Evolutionary conservation across 2,329 filamentous ascomycete species (phyloP).

Genomic region (Magnaporthiopsis poae): DNA sequence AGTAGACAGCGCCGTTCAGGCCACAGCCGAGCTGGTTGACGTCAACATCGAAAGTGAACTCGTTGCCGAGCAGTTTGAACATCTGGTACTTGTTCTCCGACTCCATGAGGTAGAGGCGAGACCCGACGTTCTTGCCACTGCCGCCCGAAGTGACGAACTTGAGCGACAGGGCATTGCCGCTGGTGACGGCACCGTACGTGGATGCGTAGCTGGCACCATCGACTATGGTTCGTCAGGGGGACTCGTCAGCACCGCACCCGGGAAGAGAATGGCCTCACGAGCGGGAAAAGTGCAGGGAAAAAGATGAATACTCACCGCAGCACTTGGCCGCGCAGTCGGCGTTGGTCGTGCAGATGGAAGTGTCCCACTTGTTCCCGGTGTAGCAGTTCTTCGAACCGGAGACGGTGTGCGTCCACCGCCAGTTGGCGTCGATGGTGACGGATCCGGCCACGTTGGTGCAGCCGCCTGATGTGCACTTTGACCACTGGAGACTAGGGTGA

Average conservation of each 20-base stretch:
- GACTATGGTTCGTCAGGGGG: slow-evolving; percentile 18
- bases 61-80: slow-evolving; percentile 55
- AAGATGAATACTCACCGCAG: slow-evolving; percentile 15
- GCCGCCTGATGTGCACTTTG: slow-evolving; percentile 40
- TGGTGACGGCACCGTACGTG: slow-evolving; percentile 42
- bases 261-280: slow-evolving; percentile 33
- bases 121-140: slow-evolving; percentile 36
- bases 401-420: slow-evolving; percentile 48
- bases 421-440: slow-evolving; percentile 50
- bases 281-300: slow-evolving; percentile 17
- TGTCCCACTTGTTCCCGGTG: slow-evolving; percentile 40
- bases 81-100: slow-evolving; percentile 52
- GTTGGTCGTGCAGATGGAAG: slow-evolving; percentile 36
- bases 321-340: slow-evolving; percentile 44
- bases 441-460: slow-evolving; percentile 40
- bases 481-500: slow-evolving; percentile 45
- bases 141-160: slow-evolving; percentile 35
- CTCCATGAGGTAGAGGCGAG: slow-evolving; percentile 56
- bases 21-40: slow-evolving; percentile 47
- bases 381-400: slow-evolving; percentile 45
- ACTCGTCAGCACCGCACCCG: slow-evolving; percentile 34
- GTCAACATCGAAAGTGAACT: slow-evolving; percentile 66
- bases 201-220: slow-evolving; percentile 41
- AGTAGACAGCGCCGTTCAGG: slow-evolving; percentile 59
- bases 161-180: slow-evolving; percentile 37